Percentiles rank a stretch among this genome's conserved stretches.
Evolutionary conservation across 768 basidiomycete species (phyloP).

Genomic region (Cyclocybe cylindracea): DNA sequence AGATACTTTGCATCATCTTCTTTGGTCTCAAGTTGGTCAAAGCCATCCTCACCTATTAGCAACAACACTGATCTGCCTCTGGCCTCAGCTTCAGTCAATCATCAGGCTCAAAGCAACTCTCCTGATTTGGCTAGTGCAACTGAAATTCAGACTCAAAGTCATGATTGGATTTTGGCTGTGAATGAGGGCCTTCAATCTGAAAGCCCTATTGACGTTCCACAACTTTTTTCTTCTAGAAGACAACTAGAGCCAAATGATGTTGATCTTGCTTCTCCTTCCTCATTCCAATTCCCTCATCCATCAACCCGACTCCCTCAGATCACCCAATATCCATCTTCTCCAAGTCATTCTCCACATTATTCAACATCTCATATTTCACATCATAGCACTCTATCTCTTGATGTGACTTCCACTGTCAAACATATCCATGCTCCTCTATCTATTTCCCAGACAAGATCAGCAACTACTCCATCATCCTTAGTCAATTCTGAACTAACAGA

Average conservation of each 20-base stretch:
- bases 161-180: too few species aligned
- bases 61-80: too few species aligned
- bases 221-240: slow-evolving; percentile 19
- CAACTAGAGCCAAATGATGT: slow-evolving; percentile 13
- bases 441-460: slow-evolving; percentile 41
- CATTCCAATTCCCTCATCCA: slow-evolving; percentile 42
- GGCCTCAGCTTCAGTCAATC: too few species aligned
- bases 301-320: slow-evolving; percentile 4
- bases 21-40: too few species aligned
- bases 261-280: slow-evolving; percentile 35
- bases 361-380: slow-evolving; percentile 34
- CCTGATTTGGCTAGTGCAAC: too few species aligned
- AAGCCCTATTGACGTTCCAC: slow-evolving; percentile 13
- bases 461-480: slow-evolving; percentile 35
- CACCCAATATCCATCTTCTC: not conserved
- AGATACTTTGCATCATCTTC: too few species aligned
- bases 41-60: too few species aligned
- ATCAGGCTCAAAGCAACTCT: too few species aligned
- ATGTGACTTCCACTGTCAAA: slow-evolving; percentile 35
- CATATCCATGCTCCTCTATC: slow-evolving; percentile 29
- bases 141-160: too few species aligned
- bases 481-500: slow-evolving; percentile 1
- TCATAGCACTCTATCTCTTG: slow-evolving; percentile 59
- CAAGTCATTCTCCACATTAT: not conserved
- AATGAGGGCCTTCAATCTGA: not conserved